Base-by-base conservation (phyloP, 2,329 filamentous ascomycete species). In the Ascochyta fabae region DNA sequence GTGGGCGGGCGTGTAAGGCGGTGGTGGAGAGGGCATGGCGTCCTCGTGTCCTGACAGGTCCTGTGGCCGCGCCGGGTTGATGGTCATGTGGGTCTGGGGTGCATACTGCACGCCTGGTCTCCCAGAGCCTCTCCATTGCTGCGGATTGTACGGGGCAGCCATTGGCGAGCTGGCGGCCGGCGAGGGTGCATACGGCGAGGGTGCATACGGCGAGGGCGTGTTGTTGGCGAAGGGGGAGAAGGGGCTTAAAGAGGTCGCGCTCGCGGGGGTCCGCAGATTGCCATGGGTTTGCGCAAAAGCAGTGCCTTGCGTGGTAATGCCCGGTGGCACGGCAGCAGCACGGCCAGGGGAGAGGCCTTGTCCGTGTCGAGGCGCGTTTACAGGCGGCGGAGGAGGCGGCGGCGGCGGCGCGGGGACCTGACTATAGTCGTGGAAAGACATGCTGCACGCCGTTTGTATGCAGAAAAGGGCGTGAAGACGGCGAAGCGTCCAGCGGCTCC, bases 41-140 rank as follows among this genome's bases (percentile, higher is more conserved):
- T 77, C 79, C 81, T 80, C 79, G 80, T 81, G 48, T 77, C 80
- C 53, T 16, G 78, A 79, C 8, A 77, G 59, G 29, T 80, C 77
- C 51, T 70, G 63, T 16, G 75, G 71, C 35, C 73, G 71, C 19
- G 47, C 59, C 35, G 65, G 67, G 45, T 65, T 69, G 44, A 48
- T 64, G 29, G 58, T 64, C 58, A 61, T 64, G 50, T 70, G 71
- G 52, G 55, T 69, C 73, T 75, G 47, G 26, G 72, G 72, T 19
- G 74, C 61, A 65, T 75, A 72, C 51, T 68, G 66, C 19, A 76
- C 78, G 55, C 73, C 72, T 8, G 74, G 65, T 44, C 73, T 71
- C 15, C 69, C 74, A 50, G 67, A 67, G 56, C 76, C 73, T 62
- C 70, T 74, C 80, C 80, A 82, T 75, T 81, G 79, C 64, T 78